Conservation (phyloP, 257 asterid genomes). For the Nicotiana paniculata region DNA sequence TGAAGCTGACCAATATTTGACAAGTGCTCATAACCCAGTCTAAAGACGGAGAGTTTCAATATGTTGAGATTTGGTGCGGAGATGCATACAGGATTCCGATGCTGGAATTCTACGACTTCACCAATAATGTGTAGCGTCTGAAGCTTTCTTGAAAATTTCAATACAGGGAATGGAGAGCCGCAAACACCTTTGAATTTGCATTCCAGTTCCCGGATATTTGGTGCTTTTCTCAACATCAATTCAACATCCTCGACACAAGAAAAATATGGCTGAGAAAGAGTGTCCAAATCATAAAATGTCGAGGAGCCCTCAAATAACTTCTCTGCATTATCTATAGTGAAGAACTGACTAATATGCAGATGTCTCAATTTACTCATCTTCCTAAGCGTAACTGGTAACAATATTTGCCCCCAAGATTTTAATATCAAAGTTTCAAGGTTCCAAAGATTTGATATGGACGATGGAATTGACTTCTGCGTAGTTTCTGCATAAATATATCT, state of each 20-base stretch:
- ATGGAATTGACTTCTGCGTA: not conserved
- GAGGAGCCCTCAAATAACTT: not conserved
- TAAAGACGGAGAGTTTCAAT: not conserved
- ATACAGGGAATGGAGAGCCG: not conserved
- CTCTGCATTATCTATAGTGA: not conserved
- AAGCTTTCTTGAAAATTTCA: not conserved
- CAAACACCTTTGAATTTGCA: not conserved
- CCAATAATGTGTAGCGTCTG: not conserved
- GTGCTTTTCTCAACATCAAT: not conserved
- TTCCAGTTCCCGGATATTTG: no score
- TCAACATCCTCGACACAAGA: not conserved
- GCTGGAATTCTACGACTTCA: no score
- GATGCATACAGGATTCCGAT: not conserved
- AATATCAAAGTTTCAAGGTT: not conserved
- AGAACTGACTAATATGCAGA: not conserved
- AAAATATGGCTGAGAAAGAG: not conserved
- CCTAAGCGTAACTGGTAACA: not conserved
- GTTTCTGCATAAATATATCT: conserved; percentile 6
- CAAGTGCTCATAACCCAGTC: not conserved
- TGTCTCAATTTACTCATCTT: conserved; percentile 8
- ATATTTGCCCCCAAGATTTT: not conserved
- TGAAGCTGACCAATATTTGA: not conserved
- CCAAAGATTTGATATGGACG: not conserved
- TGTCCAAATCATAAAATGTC: not conserved
- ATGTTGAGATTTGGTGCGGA: conserved; percentile 2